These are phyloP conservation scores for Hyphopichia burtonii DNA, from an alignment of 1,139 yeast genomes.

Conservation along the genomic window DNA sequence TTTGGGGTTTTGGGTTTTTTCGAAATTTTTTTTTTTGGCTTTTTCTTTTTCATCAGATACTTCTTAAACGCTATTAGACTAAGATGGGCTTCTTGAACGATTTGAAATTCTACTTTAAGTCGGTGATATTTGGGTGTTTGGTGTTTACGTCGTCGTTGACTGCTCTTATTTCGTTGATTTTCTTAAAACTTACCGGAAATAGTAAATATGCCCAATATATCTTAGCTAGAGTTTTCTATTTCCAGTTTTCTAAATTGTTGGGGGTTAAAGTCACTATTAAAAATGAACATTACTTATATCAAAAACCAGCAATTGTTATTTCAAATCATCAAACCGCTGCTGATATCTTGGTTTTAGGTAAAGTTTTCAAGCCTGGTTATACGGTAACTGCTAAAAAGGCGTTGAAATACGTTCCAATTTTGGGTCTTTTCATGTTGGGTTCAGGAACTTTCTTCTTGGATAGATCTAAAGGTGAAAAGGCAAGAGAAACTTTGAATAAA, in stretches of 20 bases:
- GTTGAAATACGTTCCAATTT: constrained; percentile 80
- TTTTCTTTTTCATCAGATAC: not conserved
- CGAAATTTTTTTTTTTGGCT: not conserved
- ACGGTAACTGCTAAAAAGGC: constrained; percentile 91
- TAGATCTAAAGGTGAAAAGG: constrained; percentile 73
- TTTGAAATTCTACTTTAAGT: constrained; percentile 54
- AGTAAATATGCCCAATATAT: constrained; percentile 84
- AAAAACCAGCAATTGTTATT: constrained; percentile 77
- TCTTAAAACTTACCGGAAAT: constrained; percentile 68
- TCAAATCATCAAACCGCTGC: constrained; percentile 92
- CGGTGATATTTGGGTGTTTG: constrained; percentile 51
- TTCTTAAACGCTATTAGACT: too few species aligned
- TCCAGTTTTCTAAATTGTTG: constrained; percentile 54
- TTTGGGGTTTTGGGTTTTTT: not conserved
- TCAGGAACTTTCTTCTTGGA: constrained; percentile 92
- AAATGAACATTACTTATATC: constrained; percentile 50
- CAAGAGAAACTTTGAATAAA: constrained; percentile 67
- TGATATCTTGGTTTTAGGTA: constrained; percentile 79
- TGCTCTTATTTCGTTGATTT: constrained; percentile 74
- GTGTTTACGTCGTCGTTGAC: constrained; percentile 64
- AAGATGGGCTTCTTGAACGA: constrained; percentile 16
- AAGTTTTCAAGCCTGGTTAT: constrained; percentile 81
- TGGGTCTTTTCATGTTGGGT: constrained; percentile 93
- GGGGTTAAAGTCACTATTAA: constrained; percentile 71
- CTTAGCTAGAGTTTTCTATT: constrained; percentile 80